Percentiles rank a stretch among this genome's conserved stretches.
These are phyloP conservation scores for Trichoderma guizhouense DNA, from an alignment of 2,329 filamentous ascomycete genomes.

Conservation along the genomic window DNA sequence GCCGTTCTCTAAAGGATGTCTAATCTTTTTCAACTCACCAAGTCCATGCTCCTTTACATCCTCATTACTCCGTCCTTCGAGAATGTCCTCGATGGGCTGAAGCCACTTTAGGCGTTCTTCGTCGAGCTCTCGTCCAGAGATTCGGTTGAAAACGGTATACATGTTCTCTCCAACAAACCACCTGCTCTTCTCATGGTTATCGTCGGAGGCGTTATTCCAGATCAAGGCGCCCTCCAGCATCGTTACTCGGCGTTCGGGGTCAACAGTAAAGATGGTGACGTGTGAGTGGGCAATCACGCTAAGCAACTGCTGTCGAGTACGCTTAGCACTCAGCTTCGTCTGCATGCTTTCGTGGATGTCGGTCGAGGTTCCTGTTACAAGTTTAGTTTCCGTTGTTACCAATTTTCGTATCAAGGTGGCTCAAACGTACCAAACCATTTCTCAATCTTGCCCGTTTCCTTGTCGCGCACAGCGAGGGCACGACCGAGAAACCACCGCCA, in stretches of 20 bases:
- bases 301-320: conserved; percentile 66
- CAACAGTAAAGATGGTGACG: conserved; percentile 72
- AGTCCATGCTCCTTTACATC: conserved; percentile 63
- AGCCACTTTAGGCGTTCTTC: conserved; percentile 49
- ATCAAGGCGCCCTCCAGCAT: conserved; percentile 68
- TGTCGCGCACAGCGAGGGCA: conserved; percentile 64
- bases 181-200: conserved; percentile 39
- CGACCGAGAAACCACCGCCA: conserved; percentile 78
- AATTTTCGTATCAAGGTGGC: no score
- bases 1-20: neutral
- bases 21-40: conserved; percentile 32
- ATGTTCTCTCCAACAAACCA: conserved; percentile 60
- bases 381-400: neutral
- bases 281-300: conserved; percentile 72
- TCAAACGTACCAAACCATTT: conserved; percentile 68
- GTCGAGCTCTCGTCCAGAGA: conserved; percentile 42
- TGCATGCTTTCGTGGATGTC: conserved; percentile 74
- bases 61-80: conserved; percentile 57
- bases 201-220: conserved; percentile 45
- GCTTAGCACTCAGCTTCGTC: conserved; percentile 61
- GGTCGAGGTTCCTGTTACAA: conserved; percentile 59
- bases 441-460: conserved; percentile 63
- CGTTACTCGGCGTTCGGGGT: conserved; percentile 58
- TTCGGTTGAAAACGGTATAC: conserved; percentile 58
- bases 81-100: conserved; percentile 59